Evolutionary conservation across 2,329 filamentous ascomycete genomes (phyloP).

Genomic region (Talaromyces sp.): DNA sequence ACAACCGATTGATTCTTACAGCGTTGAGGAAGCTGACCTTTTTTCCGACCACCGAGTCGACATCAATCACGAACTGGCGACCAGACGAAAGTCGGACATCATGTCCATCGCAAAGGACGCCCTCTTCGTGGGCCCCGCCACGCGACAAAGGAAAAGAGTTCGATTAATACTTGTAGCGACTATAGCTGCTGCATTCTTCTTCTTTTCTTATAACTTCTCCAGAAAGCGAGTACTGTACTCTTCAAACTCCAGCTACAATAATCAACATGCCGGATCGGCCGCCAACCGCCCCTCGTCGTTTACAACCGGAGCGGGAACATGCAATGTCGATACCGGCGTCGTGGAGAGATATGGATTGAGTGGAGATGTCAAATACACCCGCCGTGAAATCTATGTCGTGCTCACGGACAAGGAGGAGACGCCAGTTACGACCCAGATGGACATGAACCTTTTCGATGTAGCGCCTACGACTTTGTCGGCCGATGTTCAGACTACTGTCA

Average conservation of each 20-base stretch:
- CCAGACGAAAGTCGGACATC: background rate
- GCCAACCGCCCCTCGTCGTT: background rate
- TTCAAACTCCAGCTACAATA: background rate
- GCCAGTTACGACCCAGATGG: conserved; percentile 7
- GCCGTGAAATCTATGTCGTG: conserved; percentile 12
- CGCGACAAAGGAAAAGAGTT: conserved; percentile 14
- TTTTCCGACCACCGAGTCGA: background rate
- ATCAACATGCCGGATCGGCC: background rate
- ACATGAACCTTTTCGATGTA: conserved; percentile 17
- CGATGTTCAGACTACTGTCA: conserved; percentile 21
- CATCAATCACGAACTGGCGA: background rate
- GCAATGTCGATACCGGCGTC: conserved; percentile 11
- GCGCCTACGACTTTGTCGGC: background rate
- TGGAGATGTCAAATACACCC: conserved; percentile 11
- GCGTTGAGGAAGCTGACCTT: background rate
- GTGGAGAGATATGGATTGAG: conserved; percentile 10
- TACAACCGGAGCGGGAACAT: conserved; percentile 2
- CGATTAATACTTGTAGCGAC: conserved; percentile 10
- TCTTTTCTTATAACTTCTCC: conserved; percentile 15
- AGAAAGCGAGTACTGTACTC: conserved; percentile 8
- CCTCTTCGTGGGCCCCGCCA: conserved; percentile 10
- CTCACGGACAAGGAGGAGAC: conserved; percentile 11
- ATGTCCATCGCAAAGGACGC: conserved; percentile 14
- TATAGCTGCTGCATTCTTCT: conserved; percentile 13
- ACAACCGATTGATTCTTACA: background rate